phyloP scores from a whole-genome alignment of 2,329 filamentous ascomycete genomes.

The Trichoderma simmonsii region DNA sequence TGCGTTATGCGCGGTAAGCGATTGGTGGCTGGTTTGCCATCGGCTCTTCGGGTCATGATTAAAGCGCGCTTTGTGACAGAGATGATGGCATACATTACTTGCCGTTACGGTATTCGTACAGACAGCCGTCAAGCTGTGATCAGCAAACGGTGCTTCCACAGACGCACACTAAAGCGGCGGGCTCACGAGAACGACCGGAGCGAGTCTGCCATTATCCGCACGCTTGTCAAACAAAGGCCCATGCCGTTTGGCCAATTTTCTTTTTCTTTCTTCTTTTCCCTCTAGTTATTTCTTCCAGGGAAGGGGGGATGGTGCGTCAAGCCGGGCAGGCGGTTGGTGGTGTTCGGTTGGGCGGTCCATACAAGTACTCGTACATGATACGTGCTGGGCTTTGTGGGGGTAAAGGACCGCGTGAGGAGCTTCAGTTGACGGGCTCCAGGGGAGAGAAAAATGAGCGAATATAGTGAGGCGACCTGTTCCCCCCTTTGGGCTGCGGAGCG shows the following conservation, averaged over 20 bases:
- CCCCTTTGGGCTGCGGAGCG: not conserved
- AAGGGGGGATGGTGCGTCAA: not conserved
- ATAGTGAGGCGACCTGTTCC: not conserved
- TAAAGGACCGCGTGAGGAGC: conserved; percentile 8
- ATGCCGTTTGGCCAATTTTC: not conserved
- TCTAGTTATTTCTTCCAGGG: not conserved
- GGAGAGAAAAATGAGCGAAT: conserved; percentile 10
- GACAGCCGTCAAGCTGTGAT: conserved; percentile 10
- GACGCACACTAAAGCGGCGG: conserved; percentile 11
- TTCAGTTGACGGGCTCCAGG: conserved; percentile 1
- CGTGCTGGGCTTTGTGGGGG: conserved; percentile 13
- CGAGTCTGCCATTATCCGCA: not conserved
- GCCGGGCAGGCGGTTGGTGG: conserved; percentile 18
- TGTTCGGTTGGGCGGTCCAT: conserved; percentile 17
- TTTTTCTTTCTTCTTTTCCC: not conserved
- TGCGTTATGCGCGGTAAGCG: not conserved
- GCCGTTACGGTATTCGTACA: not conserved
- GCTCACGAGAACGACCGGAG: conserved; percentile 11
- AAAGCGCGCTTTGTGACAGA: not conserved
- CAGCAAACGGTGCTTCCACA: conserved; percentile 13
- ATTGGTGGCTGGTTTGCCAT: not conserved
- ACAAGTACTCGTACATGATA: conserved; percentile 6
- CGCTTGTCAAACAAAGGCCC: not conserved
- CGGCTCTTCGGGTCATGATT: not conserved
- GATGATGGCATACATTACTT: not conserved